phyloP scores from a whole-genome alignment of 257 asterid genomes.

The Echium plantagineum region DNA sequence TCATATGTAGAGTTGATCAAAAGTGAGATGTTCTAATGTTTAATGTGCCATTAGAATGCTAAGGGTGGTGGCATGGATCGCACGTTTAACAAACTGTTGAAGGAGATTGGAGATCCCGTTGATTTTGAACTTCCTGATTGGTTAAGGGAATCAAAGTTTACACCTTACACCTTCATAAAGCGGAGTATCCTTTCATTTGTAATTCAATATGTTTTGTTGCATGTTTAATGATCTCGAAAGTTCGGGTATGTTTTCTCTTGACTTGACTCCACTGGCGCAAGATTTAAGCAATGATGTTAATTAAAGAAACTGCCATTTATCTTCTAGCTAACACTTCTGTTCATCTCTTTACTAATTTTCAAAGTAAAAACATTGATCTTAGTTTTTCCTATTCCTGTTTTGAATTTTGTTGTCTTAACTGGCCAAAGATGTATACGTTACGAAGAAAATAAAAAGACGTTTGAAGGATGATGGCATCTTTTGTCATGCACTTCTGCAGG shows the following conservation, averaged over 20 bases:
- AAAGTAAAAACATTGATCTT: too few relatives aligned
- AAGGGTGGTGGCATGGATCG: slow-evolving; percentile 38
- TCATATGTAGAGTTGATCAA: neutral
- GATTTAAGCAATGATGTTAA: too few relatives aligned
- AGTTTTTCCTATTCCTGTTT: slow-evolving; percentile 2
- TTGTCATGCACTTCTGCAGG: slow-evolving; percentile 72
- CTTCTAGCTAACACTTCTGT: neutral
- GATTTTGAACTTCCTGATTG: slow-evolving; percentile 92
- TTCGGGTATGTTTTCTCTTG: neutral
- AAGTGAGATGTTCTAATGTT: neutral
- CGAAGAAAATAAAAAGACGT: slow-evolving; percentile 73
- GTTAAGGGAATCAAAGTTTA: slow-evolving; percentile 45
- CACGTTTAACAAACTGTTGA: slow-evolving; percentile 48
- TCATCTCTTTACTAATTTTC: too few relatives aligned
- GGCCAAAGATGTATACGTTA: slow-evolving; percentile 58
- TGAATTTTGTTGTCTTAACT: slow-evolving; percentile 31
- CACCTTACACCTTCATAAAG: slow-evolving; percentile 58
- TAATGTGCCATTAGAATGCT: slow-evolving; percentile 27
- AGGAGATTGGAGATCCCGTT: slow-evolving; percentile 56
- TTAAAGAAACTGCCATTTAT: too few relatives aligned
- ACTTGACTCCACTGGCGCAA: too few relatives aligned
- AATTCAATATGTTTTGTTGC: neutral
- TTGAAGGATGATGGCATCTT: slow-evolving; percentile 78
- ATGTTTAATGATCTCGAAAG: neutral
- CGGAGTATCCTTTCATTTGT: slow-evolving; percentile 69